Conservation (phyloP, 345 rosid species). For the Noccaea bulbosa region DNA sequence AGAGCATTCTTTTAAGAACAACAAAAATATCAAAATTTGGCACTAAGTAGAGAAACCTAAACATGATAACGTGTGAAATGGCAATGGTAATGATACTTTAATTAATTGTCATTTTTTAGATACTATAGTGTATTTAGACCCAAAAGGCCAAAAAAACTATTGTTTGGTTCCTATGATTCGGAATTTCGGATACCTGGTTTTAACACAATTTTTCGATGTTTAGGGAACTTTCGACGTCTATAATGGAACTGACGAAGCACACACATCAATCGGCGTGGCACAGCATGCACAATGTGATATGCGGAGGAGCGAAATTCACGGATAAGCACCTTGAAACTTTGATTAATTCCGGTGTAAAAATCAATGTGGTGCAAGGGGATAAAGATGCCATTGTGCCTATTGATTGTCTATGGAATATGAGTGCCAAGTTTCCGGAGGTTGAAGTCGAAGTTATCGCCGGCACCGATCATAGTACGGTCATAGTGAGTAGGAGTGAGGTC, state of each 20-base stretch:
- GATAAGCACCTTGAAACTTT: conserved; percentile 56
- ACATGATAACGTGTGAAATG: too few species aligned
- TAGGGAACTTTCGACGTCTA: conserved; percentile 56
- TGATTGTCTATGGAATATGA: conserved; percentile 60
- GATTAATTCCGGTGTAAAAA: conserved; percentile 40
- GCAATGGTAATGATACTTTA: neutral
- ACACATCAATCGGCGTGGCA: conserved; percentile 89
- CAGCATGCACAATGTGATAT: conserved; percentile 77
- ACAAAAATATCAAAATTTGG: too few species aligned
- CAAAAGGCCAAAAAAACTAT: neutral
- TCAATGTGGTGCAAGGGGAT: conserved; percentile 67
- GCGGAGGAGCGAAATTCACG: conserved; percentile 67
- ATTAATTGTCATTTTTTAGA: neutral
- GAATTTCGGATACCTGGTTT: neutral
- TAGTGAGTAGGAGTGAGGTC: conserved; percentile 55
- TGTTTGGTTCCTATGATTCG: neutral
- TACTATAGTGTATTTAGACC: too few species aligned
- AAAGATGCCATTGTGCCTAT: conserved; percentile 58
- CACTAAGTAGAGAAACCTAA: neutral
- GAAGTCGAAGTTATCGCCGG: conserved; percentile 48
- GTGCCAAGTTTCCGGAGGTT: conserved; percentile 51
- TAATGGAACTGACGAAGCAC: conserved; percentile 59
- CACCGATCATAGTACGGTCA: conserved; percentile 57
- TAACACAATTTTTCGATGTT: neutral
- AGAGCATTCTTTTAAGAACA: too few species aligned